phyloP scores from a whole-genome alignment of 768 basidiomycete genomes.

The Boletus tomentosulus region DNA sequence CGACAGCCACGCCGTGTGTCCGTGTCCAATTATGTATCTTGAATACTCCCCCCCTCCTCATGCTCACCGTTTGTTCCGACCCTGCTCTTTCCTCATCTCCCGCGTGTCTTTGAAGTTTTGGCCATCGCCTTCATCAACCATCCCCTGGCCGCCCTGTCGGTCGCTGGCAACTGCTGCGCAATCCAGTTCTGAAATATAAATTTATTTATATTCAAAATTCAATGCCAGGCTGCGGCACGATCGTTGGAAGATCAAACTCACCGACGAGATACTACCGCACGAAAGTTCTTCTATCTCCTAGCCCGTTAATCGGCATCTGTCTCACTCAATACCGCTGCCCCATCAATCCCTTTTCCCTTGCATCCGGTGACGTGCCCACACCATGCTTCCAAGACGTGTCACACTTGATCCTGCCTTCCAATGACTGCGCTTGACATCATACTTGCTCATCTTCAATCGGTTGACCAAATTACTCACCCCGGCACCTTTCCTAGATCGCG shows the following conservation, averaged over 20 bases:
- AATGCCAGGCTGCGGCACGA: neutral
- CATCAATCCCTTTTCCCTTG: neutral
- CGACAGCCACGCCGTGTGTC: neutral
- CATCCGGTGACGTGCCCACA: neutral
- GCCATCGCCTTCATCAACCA: neutral
- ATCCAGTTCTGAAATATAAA: neutral
- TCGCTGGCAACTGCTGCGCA: neutral
- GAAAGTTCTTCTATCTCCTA: neutral
- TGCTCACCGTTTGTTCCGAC: neutral
- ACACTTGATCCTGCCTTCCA: neutral
- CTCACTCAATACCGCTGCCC: neutral
- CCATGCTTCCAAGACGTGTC: neutral
- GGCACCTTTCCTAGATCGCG: neutral
- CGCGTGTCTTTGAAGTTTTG: neutral
- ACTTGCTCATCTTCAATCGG: neutral
- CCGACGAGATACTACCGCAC: neutral
- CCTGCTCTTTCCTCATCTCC: neutral
- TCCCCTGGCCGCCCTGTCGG: neutral
- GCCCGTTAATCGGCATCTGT: neutral
- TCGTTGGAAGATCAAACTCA: no score
- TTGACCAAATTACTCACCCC: neutral
- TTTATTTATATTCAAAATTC: neutral
- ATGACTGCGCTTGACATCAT: neutral
- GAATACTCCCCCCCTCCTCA: neutral
- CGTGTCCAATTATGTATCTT: slow-evolving; percentile 16